A percentile compares a stretch with the other conserved stretches of the same genome.
phyloP scores from a whole-genome alignment of 2,329 filamentous ascomycete genomes.

The Xylaria sp. region DNA sequence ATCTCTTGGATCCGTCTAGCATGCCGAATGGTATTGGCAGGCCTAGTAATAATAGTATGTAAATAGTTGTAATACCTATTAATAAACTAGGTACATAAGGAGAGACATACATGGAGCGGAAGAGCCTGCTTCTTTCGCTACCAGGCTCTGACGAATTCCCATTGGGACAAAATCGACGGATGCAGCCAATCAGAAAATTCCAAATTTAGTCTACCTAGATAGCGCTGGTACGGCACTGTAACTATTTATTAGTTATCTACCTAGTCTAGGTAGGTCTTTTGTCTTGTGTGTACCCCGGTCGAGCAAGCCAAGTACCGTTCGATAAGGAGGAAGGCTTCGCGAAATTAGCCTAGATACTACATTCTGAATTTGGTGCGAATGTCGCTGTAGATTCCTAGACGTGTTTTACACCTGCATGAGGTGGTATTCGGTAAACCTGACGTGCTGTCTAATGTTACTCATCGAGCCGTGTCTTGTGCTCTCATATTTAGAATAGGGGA shows the following conservation, averaged over 20 bases:
- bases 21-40: not conserved
- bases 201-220: constrained; percentile 13
- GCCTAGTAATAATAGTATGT: constrained; percentile 1
- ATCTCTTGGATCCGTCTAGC: not conserved
- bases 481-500: constrained; percentile 5
- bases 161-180: constrained; percentile 40
- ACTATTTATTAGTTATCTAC: too few species aligned
- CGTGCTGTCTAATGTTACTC: constrained; percentile 18
- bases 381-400: constrained; percentile 2
- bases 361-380: constrained; percentile 16
- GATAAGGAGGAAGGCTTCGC: constrained; percentile 25
- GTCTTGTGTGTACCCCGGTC: not conserved
- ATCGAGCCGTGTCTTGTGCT: constrained; percentile 22
- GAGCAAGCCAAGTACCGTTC: not conserved
- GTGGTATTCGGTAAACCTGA: constrained; percentile 27
- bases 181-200: constrained; percentile 46
- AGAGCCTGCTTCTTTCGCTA: constrained; percentile 21
- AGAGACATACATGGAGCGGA: constrained; percentile 49
- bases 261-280: too few species aligned
- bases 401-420: constrained; percentile 27
- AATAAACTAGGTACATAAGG: constrained; percentile 39
- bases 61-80: constrained; percentile 1
- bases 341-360: constrained; percentile 23
- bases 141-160: constrained; percentile 10
- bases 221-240: not conserved